Conservation (phyloP, 2,329 filamentous ascomycete species). For the Xylariaceae sp. region DNA sequence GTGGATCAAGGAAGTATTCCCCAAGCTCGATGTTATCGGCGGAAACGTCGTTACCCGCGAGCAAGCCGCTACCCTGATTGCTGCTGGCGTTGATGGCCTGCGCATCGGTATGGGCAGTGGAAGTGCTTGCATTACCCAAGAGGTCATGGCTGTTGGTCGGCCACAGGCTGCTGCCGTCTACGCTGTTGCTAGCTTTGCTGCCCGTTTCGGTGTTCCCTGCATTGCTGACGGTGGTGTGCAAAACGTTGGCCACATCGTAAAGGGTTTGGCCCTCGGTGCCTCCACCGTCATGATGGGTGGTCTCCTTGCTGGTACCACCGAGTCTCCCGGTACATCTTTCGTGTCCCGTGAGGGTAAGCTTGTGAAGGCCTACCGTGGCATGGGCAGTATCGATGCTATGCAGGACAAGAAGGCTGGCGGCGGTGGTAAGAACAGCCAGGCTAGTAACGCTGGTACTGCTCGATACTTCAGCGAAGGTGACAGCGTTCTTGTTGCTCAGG, state of each 20-base stretch:
- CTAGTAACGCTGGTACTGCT: constrained; percentile 90
- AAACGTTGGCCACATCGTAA: constrained; percentile 98
- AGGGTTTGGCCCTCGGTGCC: constrained; percentile 90
- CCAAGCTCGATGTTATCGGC: constrained; percentile 86
- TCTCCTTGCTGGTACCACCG: constrained; percentile 91
- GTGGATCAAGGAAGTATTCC: constrained; percentile 84
- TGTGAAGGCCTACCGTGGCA: constrained; percentile 97
- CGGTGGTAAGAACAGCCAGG: constrained; percentile 65
- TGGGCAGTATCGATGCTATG: constrained; percentile 99
- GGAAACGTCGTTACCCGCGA: constrained; percentile 98
- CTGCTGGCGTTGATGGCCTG: constrained; percentile 89
- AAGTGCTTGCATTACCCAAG: constrained; percentile 97
- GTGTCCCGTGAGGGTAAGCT: constrained; percentile 95
- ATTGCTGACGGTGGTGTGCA: constrained; percentile 98
- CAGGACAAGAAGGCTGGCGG: constrained; percentile 93
- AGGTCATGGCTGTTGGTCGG: constrained; percentile 98
- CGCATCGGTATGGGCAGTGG: constrained; percentile 99
- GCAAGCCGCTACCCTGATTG: constrained; percentile 87
- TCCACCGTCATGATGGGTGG: constrained; percentile 99
- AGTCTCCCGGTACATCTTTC: constrained; percentile 95
- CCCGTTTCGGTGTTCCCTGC: constrained; percentile 90
- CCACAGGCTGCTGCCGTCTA: constrained; percentile 92
- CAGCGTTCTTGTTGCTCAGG: constrained; percentile 89
- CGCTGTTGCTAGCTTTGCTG: constrained; percentile 83
- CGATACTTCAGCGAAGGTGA: constrained; percentile 98